Base-by-base conservation (phyloP, 148 eudicot genomes). In the Cornus controversa region DNA sequence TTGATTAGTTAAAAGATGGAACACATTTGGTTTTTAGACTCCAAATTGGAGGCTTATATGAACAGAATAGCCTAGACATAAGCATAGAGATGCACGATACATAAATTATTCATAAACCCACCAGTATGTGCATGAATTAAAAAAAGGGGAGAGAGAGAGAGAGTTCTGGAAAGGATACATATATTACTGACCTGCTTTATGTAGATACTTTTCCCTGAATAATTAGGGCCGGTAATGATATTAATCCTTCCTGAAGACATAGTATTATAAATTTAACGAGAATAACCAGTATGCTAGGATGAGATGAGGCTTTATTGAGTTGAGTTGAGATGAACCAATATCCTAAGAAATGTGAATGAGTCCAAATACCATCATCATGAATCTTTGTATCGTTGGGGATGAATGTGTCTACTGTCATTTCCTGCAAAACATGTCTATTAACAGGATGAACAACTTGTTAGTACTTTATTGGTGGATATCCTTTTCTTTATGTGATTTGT, bases 201-300 rank as follows among this genome's bases (percentile, higher is more conserved):
- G 66, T 93, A 96, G 82, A 96, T 92, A 81, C 98, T 96, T 85
- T 96, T 96, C 77, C 99, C 99, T 78, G 99, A 96, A 86, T 90
- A 96, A 82, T 96, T 96, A 42, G 99, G 99, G 40, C 99, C 99
- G 22, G 93, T 91, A 76, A 96, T 96, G 86, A 96, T 92, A 81
- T 84, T 83, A 79, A 92, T 87, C 86, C 91, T 92, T 86, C 99
- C 99, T 96, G 97, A 76, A 70, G 78, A 84, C 31, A 69, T 2
- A 24, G 81, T 40, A 53, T 60, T 28, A 70, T 71, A 53, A 74
- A 67, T 53, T 15, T 75, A 36, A 40, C 10, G 53, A 53, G 23
- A 47, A 72, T 47, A 67, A 68, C 69, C 62, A 69, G 70, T 7
- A 65, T 13, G 42, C 8, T 36, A 27, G 23, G 68, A 66, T 25